Conservation (phyloP, 176 grass and related monocot genomes). For the Triticum dicoccoides region DNA sequence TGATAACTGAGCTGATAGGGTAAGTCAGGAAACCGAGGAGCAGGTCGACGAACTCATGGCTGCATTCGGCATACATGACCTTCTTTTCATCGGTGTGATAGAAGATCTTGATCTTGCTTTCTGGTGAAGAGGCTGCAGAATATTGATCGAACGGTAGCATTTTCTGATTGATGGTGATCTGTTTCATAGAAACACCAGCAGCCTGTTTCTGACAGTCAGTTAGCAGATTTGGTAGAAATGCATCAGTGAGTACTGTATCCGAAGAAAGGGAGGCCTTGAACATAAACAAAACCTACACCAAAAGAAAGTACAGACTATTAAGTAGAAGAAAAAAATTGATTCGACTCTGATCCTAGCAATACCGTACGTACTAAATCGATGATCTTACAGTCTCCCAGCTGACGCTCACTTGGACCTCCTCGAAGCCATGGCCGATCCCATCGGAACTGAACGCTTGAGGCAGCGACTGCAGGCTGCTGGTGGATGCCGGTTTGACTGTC, state of each 20-base stretch:
- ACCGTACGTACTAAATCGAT: too few species aligned
- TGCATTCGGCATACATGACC: background rate
- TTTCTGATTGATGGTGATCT: background rate
- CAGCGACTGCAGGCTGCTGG: background rate
- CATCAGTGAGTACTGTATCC: background rate
- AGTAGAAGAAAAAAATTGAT: too few species aligned
- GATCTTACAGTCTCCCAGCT: background rate
- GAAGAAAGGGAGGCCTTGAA: background rate
- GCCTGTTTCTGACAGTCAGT: background rate
- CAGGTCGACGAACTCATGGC: background rate
- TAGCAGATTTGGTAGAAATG: background rate
- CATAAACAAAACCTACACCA: background rate
- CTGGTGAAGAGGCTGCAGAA: too few species aligned
- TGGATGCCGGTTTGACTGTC: background rate
- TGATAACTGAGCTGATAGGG: background rate
- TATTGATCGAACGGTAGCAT: too few species aligned
- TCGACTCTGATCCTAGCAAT: too few species aligned
- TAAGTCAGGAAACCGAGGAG: background rate
- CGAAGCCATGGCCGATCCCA: background rate
- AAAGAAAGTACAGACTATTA: background rate
- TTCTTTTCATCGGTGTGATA: background rate
- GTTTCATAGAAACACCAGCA: accelerated
- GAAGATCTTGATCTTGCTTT: too few species aligned
- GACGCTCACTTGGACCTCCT: background rate
- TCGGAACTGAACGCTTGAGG: background rate